Percentiles rank a stretch among this genome's conserved stretches.
Evolutionary conservation across 352 stramenopile genomes (phyloP).

Genomic region (Phytophthora pseudosyringae): DNA sequence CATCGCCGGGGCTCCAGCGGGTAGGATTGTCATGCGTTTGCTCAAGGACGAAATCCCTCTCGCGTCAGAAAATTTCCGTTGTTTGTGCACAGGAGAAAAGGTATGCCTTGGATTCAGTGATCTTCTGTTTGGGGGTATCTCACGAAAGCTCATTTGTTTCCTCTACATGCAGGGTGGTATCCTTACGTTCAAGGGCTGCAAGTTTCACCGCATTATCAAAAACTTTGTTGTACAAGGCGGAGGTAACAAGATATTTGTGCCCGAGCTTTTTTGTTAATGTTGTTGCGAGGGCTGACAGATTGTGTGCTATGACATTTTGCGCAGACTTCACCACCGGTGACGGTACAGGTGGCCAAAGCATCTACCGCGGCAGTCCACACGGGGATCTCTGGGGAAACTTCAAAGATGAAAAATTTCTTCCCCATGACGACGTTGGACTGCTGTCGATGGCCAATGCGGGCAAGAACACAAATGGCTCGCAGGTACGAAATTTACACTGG

Average conservation of each 20-base stretch:
- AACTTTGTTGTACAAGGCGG: constrained; percentile 92
- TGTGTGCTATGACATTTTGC: constrained; percentile 4
- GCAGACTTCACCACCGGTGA: constrained; percentile 72
- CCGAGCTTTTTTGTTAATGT: neutral
- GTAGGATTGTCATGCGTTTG: constrained; percentile 95
- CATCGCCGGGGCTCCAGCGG: constrained; percentile 79
- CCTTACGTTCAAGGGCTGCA: constrained; percentile 87
- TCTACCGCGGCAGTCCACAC: constrained; percentile 71
- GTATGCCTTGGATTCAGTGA: constrained; percentile 26
- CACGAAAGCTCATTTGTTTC: neutral
- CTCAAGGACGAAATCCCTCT: constrained; percentile 94
- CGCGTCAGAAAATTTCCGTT: constrained; percentile 96
- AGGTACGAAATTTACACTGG: constrained; percentile 44
- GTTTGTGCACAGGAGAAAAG: constrained; percentile 81
- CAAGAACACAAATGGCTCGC: constrained; percentile 74
- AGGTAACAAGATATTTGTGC: constrained; percentile 31
- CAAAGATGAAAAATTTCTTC: constrained; percentile 80
- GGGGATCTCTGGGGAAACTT: constrained; percentile 86
- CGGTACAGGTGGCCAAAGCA: constrained; percentile 78
- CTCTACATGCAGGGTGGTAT: constrained; percentile 26
- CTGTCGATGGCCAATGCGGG: constrained; percentile 87
- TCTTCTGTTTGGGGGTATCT: constrained; percentile 1
- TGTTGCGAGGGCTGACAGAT: constrained; percentile 1
- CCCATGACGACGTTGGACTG: constrained; percentile 74
- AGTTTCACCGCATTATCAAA: constrained; percentile 94